These are phyloP conservation scores for Kwoniella europaea DNA, from an alignment of 768 basidiomycete genomes.

Conservation along the genomic window DNA sequence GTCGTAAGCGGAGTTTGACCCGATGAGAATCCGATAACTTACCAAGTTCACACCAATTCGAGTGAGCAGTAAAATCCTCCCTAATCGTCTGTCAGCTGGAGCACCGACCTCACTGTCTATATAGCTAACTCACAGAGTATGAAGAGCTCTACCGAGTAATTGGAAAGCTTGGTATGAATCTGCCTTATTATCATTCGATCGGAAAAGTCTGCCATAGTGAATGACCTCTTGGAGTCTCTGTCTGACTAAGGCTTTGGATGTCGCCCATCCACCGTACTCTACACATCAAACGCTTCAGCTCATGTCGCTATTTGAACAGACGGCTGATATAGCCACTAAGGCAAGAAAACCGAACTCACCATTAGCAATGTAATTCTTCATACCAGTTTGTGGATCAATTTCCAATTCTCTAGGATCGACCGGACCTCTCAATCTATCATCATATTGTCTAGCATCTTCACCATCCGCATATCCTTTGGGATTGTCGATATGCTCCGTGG, in stretches of 20 bases:
- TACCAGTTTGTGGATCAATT: constrained; percentile 80
- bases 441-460: constrained; percentile 79
- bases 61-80: constrained; percentile 85
- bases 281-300: too few relatives aligned
- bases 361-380: constrained; percentile 86
- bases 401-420: constrained; percentile 84
- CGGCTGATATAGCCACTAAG: too few relatives aligned
- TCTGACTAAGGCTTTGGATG: constrained; percentile 63
- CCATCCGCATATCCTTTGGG: constrained; percentile 81
- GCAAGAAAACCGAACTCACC: constrained; percentile 36
- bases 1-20: too few relatives aligned
- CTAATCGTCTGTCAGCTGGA: too few relatives aligned
- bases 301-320: too few relatives aligned
- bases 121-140: constrained; percentile 39
- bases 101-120: too few relatives aligned
- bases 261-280: constrained; percentile 77
- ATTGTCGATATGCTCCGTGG: constrained; percentile 86
- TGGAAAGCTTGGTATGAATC: constrained; percentile 65
- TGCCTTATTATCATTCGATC: constrained; percentile 59
- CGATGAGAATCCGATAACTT: background rate
- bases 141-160: constrained; percentile 68
- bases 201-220: constrained; percentile 72
- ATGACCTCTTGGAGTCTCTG: constrained; percentile 78
- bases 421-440: constrained; percentile 77
- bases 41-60: constrained; percentile 74